A percentile compares a stretch with the other conserved stretches of the same genome.
Conservation (phyloP, 441 rosid genomes). For the Populus trichocarpa region DNA sequence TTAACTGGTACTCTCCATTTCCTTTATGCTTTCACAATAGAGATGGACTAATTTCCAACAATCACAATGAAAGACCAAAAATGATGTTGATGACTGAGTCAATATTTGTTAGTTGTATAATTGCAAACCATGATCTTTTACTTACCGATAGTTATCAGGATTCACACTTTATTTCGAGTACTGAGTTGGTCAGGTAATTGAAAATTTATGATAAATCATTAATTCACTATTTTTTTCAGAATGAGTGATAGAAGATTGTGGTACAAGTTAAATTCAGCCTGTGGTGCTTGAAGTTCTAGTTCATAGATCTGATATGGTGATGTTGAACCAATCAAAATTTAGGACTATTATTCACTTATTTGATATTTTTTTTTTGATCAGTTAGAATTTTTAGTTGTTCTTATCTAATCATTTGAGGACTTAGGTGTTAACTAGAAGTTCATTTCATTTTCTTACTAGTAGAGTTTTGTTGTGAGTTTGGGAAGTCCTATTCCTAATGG, state of each 20-base stretch:
- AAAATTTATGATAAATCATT: background rate
- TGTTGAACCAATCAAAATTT: background rate
- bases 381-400: background rate
- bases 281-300: background rate
- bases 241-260: background rate
- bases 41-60: no score
- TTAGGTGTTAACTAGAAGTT: background rate
- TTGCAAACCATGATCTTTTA: no score
- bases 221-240: background rate
- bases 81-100: no score
- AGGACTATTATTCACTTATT: background rate
- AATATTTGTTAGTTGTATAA: no score
- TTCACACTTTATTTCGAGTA: background rate
- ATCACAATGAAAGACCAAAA: no score
- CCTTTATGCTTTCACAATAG: background rate
- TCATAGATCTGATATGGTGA: background rate
- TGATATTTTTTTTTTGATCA: background rate
- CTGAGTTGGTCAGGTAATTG: background rate
- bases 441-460: background rate
- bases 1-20: background rate
- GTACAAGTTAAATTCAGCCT: constrained; percentile 2
- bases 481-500: background rate
- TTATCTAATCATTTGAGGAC: background rate
- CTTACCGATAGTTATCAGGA: background rate
- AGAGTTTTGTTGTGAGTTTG: background rate